Evolutionary conservation across 2,329 filamentous ascomycete genomes (phyloP).

Genomic region (Sporothrix dimorphospora): DNA sequence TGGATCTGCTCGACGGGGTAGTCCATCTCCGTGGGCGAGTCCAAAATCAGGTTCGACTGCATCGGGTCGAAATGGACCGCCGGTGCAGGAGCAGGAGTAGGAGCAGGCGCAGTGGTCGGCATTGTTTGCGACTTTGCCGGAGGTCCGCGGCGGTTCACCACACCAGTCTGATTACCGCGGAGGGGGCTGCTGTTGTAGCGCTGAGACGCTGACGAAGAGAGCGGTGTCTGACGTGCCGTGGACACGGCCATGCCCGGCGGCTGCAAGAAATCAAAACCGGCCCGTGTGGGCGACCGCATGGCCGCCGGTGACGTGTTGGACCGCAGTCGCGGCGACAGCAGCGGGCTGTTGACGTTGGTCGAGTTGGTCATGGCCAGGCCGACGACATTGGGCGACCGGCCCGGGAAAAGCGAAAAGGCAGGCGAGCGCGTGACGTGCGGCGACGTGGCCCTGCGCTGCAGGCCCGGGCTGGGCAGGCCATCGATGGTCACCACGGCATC

Average conservation of each 20-base stretch:
- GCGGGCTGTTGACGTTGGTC: constrained; percentile 31
- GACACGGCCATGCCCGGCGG: neutral
- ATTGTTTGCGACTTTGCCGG: constrained; percentile 10
- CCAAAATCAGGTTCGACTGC: constrained; percentile 45
- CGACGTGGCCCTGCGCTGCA: constrained; percentile 53
- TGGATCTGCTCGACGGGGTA: constrained; percentile 30
- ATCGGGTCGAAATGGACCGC: constrained; percentile 41
- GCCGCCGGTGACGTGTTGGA: constrained; percentile 54
- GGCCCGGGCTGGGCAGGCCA: neutral
- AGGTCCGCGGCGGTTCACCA: neutral
- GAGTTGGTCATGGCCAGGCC: neutral
- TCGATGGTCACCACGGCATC: neutral
- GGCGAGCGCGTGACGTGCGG: constrained; percentile 53
- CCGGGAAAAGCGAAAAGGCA: constrained; percentile 51
- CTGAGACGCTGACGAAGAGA: neutral
- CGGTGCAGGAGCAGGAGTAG: constrained; percentile 7
- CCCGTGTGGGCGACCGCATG: constrained; percentile 42
- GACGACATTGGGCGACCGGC: constrained; percentile 37
- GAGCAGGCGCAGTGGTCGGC: neutral
- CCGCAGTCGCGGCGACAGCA: constrained; percentile 48
- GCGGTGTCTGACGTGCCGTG: neutral
- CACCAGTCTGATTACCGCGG: constrained; percentile 34
- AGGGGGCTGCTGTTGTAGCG: constrained; percentile 31
- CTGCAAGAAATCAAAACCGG: constrained; percentile 5
- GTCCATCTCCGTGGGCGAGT: constrained; percentile 46